These are phyloP conservation scores for Aspergillus homomorphus DNA, from an alignment of 495 filamentous ascomycete genomes.

Conservation along the genomic window DNA sequence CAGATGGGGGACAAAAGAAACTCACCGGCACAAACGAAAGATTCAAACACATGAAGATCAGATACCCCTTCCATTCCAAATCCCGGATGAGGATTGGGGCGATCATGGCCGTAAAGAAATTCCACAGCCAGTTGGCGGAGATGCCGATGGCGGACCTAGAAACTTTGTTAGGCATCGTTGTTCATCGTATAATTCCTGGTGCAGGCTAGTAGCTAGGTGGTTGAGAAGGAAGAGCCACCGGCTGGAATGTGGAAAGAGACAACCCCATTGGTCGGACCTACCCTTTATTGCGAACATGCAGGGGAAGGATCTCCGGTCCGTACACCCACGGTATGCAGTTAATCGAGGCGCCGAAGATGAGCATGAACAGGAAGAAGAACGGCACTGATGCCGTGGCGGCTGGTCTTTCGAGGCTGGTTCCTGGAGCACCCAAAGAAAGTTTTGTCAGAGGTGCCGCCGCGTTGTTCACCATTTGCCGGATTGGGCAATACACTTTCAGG, in stretches of 20 bases:
- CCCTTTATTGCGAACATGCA: conserved; percentile 42
- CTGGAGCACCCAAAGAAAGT: conserved; percentile 12
- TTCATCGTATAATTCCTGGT: no score
- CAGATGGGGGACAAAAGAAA: not conserved
- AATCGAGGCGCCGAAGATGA: conserved; percentile 46
- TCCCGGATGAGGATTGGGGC: conserved; percentile 51
- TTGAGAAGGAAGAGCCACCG: not conserved
- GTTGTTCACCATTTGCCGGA: not conserved
- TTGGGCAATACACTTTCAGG: conserved; percentile 26
- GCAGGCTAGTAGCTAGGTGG: no score
- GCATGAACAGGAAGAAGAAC: conserved; percentile 53
- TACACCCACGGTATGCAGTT: conserved; percentile 51
- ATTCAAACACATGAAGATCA: conserved; percentile 60
- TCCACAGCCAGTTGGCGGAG: conserved; percentile 42
- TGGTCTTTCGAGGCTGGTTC: conserved; percentile 29
- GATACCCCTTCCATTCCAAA: conserved; percentile 55
- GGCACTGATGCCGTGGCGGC: conserved; percentile 36
- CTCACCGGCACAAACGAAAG: conserved; percentile 39
- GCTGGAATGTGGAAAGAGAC: conserved; percentile 10
- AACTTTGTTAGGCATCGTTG: no score
- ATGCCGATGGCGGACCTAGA: conserved; percentile 31
- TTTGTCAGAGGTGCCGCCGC: no score
- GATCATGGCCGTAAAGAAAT: conserved; percentile 60
- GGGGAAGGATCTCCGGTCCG: conserved; percentile 44
- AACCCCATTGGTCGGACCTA: conserved; percentile 9